Base-by-base conservation (phyloP, 2,329 filamentous ascomycete genomes). In the Hymenoscyphus fructigenus region DNA sequence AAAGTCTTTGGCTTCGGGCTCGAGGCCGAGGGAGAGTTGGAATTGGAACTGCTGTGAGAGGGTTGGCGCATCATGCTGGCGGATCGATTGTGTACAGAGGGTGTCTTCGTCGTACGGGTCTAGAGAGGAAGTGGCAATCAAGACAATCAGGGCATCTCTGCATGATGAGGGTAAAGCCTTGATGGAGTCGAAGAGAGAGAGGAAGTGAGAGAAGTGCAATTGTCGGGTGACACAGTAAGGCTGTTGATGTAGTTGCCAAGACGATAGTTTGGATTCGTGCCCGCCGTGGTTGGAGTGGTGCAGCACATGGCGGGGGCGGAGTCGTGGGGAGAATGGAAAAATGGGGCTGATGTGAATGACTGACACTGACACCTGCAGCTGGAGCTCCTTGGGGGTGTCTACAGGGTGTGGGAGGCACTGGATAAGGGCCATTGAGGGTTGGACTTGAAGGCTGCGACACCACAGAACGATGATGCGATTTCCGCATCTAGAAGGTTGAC, bases 1-100 rank as follows among this genome's bases (percentile, higher is more conserved):
- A 71, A 67, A 47, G 59, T 58, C 28, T 65, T 65, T 9, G 58
- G 62, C 44, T 68, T 70, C 12, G 68, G 67, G 34, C 67, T 70
- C 17, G 68, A 60, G 44, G 58, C 34, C 20, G 57, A 57, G 17
- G 63, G 56, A 12, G 68, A 66, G 61, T 59, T 68, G 38, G 65
- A 64, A 41, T 44, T 66, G 32, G 66, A 64, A 60, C 67, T 70
- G 36, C 63, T 58, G 57, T 69, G 68, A 3, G 69, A 70, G n/a
- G 62, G 62, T 23, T 69, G 68, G 14, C 66, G 69, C 65, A 68
- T 68, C 61, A 68, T 71, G 17, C n/a, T 55, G 38, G 34, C 34
- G 50, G 50, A 3, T 59, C 20, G 36, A 10, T 53, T 34, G 36
- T 29, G 57, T 57, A 44, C 41, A 56, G 28, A n/a, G 34, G 17